Evolutionary conservation across 2,329 filamentous ascomycete species (phyloP), one percentile per base, ranked within the genome.

Genomic region (Anisogramma anomala): DNA sequence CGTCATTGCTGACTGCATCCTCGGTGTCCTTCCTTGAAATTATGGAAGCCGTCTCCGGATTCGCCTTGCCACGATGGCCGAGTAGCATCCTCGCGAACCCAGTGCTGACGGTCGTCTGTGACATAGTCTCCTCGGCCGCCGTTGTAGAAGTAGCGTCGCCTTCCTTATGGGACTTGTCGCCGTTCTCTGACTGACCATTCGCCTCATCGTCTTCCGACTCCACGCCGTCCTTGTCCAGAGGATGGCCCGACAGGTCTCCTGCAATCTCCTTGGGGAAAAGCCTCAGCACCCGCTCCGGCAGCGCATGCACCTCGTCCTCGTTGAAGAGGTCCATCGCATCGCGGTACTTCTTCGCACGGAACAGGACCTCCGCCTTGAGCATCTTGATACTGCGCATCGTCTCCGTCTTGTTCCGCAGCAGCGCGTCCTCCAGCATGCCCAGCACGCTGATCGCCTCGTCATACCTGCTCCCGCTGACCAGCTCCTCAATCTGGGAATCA

Each of bases 401-500:
- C 36, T 82, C 79, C 7, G 72, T 69, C 61, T 98, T 98, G 60
- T 94, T 77, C 34, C 77, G 75, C 17, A 98, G 68, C 17, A 98
- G 65, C 0, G 89, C 93, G 60, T 94, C 89, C 61, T 98, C 91
- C 0, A 98, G 73, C 78, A 95, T 87, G 36, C 74, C 72, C 6
- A 96, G 67, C 7, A 98, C 66, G 54, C 87, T 95, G 48, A 96
- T 82, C 0, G 89, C 89, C 61, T 98, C 93, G 52, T 98, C 89
- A 41, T 88, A 84, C 46, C 77, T 74, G 8, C 72, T 77, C 45
- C 73, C 75, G 15, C 79, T 72, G 1, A 94, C 77, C 19, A 98
- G 70, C 49, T 91, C 78, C 45, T 87, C 76, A 17, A 96, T 77
- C 56, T 98, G 91, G 2, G 79, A 78, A 57, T 94, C 85, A 55